A percentile compares a stretch with the other conserved stretches of the same genome.
Evolutionary conservation across 345 rosid genomes (phyloP).

Genomic region (Kernera saxatilis): DNA sequence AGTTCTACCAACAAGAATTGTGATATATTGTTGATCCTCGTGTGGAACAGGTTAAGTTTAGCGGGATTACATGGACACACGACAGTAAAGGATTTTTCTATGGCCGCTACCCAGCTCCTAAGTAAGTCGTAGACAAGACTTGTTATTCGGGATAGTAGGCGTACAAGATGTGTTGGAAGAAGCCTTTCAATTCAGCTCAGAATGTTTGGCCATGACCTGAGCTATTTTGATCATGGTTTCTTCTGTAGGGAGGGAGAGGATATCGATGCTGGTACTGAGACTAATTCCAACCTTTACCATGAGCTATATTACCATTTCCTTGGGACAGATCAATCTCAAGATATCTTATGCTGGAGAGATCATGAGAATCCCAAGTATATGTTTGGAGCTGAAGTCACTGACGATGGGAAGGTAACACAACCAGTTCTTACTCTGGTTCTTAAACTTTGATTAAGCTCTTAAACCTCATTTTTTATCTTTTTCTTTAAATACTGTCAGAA

Average conservation of each 20-base stretch:
- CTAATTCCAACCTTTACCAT: constrained; percentile 70
- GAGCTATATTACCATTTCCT: constrained; percentile 77
- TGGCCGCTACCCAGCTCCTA: constrained; percentile 83
- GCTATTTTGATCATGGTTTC: not conserved
- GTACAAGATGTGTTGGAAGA: not conserved
- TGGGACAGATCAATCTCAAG: constrained; percentile 78
- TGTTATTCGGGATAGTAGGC: not conserved
- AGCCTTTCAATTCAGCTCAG: not conserved
- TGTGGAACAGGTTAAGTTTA: constrained; percentile 64
- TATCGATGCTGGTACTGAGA: constrained; percentile 92
- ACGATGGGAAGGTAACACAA: constrained; percentile 73
- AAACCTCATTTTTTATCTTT: not conserved
- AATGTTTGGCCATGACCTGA: not conserved
- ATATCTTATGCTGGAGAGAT: constrained; percentile 89
- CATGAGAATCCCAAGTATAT: constrained; percentile 66
- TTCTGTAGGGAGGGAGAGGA: constrained; percentile 66
- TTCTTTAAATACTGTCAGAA: not conserved
- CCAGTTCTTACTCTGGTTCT: not conserved
- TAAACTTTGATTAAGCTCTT: not conserved
- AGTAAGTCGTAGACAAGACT: constrained; percentile 35
- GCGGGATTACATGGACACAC: constrained; percentile 75
- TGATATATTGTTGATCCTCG: not conserved
- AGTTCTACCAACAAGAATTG: not conserved
- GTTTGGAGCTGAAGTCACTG: constrained; percentile 51
- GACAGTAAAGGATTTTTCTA: constrained; percentile 88